Evolutionary conservation across 106 monocot genomes (phyloP).

Genomic region (Dioscorea dumetorum): DNA sequence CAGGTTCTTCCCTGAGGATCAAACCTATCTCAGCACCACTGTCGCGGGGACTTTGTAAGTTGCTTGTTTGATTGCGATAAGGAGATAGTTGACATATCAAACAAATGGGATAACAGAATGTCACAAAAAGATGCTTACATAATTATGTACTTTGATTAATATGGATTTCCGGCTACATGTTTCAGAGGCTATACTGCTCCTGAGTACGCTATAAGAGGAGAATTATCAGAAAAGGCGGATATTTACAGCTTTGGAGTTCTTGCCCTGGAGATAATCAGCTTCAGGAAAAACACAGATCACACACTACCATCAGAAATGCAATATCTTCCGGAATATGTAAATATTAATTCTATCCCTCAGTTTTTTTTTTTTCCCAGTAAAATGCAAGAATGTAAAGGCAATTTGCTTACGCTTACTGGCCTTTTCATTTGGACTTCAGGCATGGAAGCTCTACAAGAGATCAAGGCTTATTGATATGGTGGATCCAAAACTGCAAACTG

Average conservation of each 20-base stretch:
- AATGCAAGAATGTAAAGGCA: too few relatives aligned
- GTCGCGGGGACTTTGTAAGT: slow-evolving; percentile 62
- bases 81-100: too few relatives aligned
- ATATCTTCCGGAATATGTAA: slow-evolving; percentile 59
- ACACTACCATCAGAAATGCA: slow-evolving; percentile 42
- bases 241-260: slow-evolving; percentile 66
- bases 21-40: slow-evolving; percentile 48
- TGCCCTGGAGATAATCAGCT: slow-evolving; percentile 41
- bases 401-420: too few relatives aligned
- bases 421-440: slow-evolving; percentile 14
- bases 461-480: slow-evolving; percentile 35
- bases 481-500: slow-evolving; percentile 26
- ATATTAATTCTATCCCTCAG: background rate
- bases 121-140: too few relatives aligned
- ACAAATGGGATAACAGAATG: too few relatives aligned
- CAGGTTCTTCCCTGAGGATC: slow-evolving; percentile 55
- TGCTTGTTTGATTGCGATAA: background rate
- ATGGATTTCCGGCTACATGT: background rate
- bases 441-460: slow-evolving; percentile 49
- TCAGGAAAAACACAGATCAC: slow-evolving; percentile 46
- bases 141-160: background rate
- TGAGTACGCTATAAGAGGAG: slow-evolving; percentile 59
- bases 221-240: slow-evolving; percentile 55
- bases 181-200: slow-evolving; percentile 56
- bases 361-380: too few relatives aligned